Conservation (phyloP, 2,329 filamentous ascomycete genomes). For the Curvularia sp. region DNA sequence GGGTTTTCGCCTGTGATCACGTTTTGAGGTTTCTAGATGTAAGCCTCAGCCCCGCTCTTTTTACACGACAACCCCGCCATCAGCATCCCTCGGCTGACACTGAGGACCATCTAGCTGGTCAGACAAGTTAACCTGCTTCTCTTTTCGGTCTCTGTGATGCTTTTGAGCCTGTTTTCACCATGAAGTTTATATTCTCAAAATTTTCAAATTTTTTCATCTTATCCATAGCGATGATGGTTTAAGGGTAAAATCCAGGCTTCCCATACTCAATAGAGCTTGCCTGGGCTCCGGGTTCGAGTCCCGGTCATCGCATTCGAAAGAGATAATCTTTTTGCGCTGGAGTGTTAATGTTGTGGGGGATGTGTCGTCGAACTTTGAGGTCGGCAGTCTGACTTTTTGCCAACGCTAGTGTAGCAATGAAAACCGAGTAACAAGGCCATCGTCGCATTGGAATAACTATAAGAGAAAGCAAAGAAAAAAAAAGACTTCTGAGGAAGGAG, state of each 20-base stretch:
- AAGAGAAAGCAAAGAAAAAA: not conserved
- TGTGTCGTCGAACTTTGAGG: not conserved
- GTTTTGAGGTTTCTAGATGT: not conserved
- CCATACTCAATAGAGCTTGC: conserved; percentile 29
- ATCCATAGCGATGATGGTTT: conserved; percentile 33
- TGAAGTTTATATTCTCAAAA: not conserved
- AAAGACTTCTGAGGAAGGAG: too few species aligned
- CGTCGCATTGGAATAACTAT: not conserved
- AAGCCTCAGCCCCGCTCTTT: conserved; percentile 7
- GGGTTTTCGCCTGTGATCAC: not conserved
- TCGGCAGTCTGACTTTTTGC: conserved; percentile 3
- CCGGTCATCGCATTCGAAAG: conserved; percentile 25
- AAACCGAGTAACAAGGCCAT: not conserved
- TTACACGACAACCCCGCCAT: conserved; percentile 6
- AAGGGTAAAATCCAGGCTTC: conserved; percentile 44
- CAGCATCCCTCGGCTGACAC: not conserved
- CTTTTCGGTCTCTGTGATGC: not conserved
- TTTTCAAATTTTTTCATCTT: not conserved
- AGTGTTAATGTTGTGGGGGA: not conserved
- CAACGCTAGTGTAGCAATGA: not conserved
- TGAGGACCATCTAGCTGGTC: not conserved
- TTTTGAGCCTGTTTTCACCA: not conserved
- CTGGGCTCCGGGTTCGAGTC: conserved; percentile 40
- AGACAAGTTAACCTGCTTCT: not conserved
- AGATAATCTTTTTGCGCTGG: not conserved